Evolutionary conservation across 805 yeast species (phyloP).

Genomic region (Metschnikowia lunata): DNA sequence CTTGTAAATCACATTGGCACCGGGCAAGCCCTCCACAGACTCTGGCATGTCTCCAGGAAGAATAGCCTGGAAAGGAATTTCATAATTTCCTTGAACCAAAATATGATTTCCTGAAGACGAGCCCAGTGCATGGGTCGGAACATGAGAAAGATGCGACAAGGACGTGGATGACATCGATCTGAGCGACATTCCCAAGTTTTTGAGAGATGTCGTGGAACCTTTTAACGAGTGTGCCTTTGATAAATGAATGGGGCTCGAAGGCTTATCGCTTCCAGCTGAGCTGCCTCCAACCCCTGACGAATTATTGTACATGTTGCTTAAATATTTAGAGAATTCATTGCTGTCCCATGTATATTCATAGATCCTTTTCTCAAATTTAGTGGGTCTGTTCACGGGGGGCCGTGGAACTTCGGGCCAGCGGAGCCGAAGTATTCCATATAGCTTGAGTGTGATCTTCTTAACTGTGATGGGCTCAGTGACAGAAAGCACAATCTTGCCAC

Average conservation of each 20-base stretch:
- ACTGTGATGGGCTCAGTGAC: constrained; percentile 71
- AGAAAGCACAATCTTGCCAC: constrained; percentile 75
- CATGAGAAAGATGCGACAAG: constrained; percentile 18
- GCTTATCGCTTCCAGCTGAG: background rate
- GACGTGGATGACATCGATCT: constrained; percentile 34
- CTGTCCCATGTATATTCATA: constrained; percentile 80
- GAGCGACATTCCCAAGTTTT: constrained; percentile 28
- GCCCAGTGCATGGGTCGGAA: constrained; percentile 10
- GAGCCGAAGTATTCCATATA: constrained; percentile 64
- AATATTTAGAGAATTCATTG: constrained; percentile 47
- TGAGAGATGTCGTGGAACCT: constrained; percentile 43
- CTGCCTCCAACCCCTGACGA: constrained; percentile 1
- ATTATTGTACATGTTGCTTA: constrained; percentile 29
- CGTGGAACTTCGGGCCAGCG: constrained; percentile 54
- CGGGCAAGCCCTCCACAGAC: constrained; percentile 84
- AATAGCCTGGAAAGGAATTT: constrained; percentile 81
- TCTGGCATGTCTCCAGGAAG: constrained; percentile 84
- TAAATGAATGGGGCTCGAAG: constrained; percentile 8
- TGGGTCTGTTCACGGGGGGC: constrained; percentile 38
- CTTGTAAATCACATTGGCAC: constrained; percentile 68
- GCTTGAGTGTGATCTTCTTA: constrained; percentile 56
- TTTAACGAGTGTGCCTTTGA: constrained; percentile 25
- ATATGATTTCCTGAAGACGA: constrained; percentile 33
- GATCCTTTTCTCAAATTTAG: constrained; percentile 54
- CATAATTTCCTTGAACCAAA: constrained; percentile 74